A percentile compares a stretch with the other conserved stretches of the same genome.
phyloP scores from a whole-genome alignment of 23 red algal species.

The Chondrus crispus region DNA sequence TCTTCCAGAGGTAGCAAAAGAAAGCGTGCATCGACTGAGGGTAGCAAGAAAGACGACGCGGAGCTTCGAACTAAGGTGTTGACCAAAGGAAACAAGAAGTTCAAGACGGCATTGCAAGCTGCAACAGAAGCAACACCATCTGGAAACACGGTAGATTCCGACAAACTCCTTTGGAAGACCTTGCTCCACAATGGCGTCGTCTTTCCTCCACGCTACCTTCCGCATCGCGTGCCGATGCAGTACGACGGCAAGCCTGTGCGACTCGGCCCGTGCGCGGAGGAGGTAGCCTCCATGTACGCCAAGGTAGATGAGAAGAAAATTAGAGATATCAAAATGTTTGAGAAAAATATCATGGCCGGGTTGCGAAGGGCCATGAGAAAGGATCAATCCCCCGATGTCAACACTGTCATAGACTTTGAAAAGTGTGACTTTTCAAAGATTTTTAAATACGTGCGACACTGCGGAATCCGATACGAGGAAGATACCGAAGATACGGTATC shows the following conservation, averaged over 20 bases:
- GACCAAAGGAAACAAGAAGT: no score
- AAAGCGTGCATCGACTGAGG: no score
- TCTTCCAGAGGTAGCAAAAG: no score
- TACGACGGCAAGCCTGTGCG: constrained; percentile 64
- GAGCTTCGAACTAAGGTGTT: no score
- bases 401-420: constrained; percentile 53
- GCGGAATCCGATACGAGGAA: constrained; percentile 61
- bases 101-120: no score
- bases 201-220: constrained; percentile 85
- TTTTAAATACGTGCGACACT: constrained; percentile 65
- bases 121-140: no score
- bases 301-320: constrained; percentile 76
- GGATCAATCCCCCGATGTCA: not conserved
- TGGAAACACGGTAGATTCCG: constrained; percentile 21
- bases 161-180: constrained; percentile 70
- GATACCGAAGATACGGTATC: no score
- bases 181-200: constrained; percentile 83
- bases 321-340: constrained; percentile 81
- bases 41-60: no score
- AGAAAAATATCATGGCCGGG: no score
- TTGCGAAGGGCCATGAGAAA: constrained; percentile 32
- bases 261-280: constrained; percentile 71
- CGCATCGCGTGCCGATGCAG: constrained; percentile 58
- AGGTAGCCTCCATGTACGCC: constrained; percentile 92
- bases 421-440: constrained; percentile 83